A percentile compares a stretch with the other conserved stretches of the same genome.
These are phyloP conservation scores for Candida xyloterini DNA, from an alignment of 805 yeast species.

Conservation along the genomic window DNA sequence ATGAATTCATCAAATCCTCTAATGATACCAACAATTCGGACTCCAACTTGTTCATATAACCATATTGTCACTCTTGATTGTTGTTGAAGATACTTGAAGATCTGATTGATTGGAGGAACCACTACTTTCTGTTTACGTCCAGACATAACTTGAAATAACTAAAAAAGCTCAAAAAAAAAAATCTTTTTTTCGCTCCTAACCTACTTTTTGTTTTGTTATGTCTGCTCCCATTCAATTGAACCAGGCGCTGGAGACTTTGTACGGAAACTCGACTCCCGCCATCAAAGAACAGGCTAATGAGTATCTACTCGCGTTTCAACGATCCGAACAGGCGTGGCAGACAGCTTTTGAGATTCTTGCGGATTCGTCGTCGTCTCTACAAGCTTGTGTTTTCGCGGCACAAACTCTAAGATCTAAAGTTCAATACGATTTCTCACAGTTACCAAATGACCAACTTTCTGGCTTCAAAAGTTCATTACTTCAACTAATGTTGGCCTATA, in stretches of 20 bases:
- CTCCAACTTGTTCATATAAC: constrained; percentile 81
- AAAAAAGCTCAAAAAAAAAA: not conserved
- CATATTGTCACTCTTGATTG: constrained; percentile 79
- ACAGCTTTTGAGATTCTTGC: constrained; percentile 55
- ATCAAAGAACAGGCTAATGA: constrained; percentile 46
- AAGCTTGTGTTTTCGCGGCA: constrained; percentile 77
- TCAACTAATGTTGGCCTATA: constrained; percentile 49
- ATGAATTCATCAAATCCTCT: constrained; percentile 97
- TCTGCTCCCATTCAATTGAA: constrained; percentile 30
- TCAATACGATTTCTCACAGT: constrained; percentile 78
- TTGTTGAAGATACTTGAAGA: constrained; percentile 83
- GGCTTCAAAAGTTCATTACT: constrained; percentile 70
- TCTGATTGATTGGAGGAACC: constrained; percentile 89
- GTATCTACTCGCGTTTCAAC: constrained; percentile 78
- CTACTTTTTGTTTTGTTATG: constrained; percentile 3
- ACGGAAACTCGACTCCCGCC: constrained; percentile 31
- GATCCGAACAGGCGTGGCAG: constrained; percentile 80
- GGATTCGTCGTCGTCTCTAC: constrained; percentile 35
- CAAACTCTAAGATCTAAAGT: constrained; percentile 87
- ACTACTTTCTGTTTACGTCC: constrained; percentile 47
- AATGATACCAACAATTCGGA: constrained; percentile 76
- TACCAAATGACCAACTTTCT: constrained; percentile 54
- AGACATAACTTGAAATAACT: constrained; percentile 31
- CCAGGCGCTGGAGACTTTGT: constrained; percentile 47
- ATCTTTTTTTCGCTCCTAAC: constrained; percentile 4